Percentiles rank a stretch among this genome's conserved stretches.
Evolutionary conservation across 129 eudicot species (phyloP).

Genomic region (Saussurea involucrata): DNA sequence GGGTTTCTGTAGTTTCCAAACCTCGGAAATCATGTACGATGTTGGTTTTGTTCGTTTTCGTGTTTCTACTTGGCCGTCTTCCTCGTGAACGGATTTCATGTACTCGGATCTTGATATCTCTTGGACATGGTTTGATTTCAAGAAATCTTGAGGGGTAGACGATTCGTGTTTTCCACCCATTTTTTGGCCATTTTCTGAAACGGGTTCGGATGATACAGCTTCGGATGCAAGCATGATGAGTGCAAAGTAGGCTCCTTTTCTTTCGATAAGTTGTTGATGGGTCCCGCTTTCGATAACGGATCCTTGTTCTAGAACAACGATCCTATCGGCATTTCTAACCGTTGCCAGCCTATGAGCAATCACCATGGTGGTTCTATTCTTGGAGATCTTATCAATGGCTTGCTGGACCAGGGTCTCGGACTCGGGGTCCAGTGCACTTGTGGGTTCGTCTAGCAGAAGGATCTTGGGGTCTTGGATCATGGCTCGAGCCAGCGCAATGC

Average conservation of each 20-base stretch:
- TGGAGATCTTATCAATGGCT: conserved; percentile 73
- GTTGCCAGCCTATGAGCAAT: conserved; percentile 90
- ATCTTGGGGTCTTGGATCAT: conserved; percentile 81
- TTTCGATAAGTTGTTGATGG: conserved; percentile 67
- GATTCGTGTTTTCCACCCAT: conserved; percentile 14
- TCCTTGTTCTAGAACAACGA: conserved; percentile 71
- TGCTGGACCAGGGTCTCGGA: conserved; percentile 67
- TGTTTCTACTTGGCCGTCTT: conserved; percentile 21
- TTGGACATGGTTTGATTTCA: conserved; percentile 38
- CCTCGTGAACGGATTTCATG: conserved; percentile 41
- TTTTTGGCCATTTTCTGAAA: conserved; percentile 12
- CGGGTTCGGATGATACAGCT: conserved; percentile 38
- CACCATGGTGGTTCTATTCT: conserved; percentile 69
- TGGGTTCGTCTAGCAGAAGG: conserved; percentile 79
- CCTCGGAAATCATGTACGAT: conserved; percentile 41
- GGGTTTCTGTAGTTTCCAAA: conserved; percentile 68
- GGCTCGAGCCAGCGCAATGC: conserved; percentile 84
- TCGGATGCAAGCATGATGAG: conserved; percentile 71
- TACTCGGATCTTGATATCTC: conserved; percentile 50
- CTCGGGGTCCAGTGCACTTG: conserved; percentile 82
- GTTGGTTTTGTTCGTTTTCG: conserved; percentile 18
- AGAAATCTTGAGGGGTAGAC: conserved; percentile 35
- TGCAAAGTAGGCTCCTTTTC: conserved; percentile 55
- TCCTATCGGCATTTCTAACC: conserved; percentile 60
- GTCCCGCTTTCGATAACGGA: conserved; percentile 66